Conservation (phyloP, 192 early-diverging fungal species). For the Coemansia sp. region DNA sequence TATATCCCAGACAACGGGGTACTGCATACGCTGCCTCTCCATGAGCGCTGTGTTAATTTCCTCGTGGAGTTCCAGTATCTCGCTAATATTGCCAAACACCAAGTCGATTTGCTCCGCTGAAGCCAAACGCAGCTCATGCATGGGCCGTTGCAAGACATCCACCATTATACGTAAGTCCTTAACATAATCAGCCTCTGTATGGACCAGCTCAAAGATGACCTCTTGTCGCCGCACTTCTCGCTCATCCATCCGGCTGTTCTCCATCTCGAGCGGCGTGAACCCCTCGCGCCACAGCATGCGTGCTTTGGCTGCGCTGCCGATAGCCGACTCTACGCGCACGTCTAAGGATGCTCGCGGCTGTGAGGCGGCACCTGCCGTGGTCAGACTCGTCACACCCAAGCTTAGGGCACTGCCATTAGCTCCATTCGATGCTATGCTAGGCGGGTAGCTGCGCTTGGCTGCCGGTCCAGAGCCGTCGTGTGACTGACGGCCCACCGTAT, state of each 20-base stretch:
- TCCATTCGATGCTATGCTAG: neutral
- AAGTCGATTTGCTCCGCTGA: conserved; percentile 50
- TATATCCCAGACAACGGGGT: conserved; percentile 58
- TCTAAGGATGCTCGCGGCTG: conserved; percentile 15
- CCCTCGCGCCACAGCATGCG: conserved; percentile 60
- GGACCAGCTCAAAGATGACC: conserved; percentile 90
- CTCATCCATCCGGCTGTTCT: conserved; percentile 61
- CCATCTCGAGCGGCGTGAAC: conserved; percentile 60
- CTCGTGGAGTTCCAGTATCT: conserved; percentile 59
- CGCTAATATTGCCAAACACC: conserved; percentile 57
- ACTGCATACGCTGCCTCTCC: conserved; percentile 60
- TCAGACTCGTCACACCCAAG: neutral
- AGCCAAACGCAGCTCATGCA: conserved; percentile 51
- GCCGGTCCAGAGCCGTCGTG: conserved; percentile 19
- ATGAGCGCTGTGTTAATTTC: conserved; percentile 56
- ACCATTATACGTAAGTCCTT: conserved; percentile 83
- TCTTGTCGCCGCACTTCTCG: conserved; percentile 88
- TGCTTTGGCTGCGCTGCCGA: conserved; percentile 44
- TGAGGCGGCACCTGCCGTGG: neutral
- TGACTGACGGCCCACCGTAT: conserved; percentile 27
- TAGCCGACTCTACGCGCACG: conserved; percentile 21
- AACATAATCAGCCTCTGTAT: conserved; percentile 90
- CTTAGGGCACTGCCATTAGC: conserved; percentile 1
- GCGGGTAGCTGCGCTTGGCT: conserved; percentile 11
- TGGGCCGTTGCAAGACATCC: conserved; percentile 63